phyloP scores from a whole-genome alignment of 2,329 filamentous ascomycete genomes.

The Paracamarosporium sp. region DNA sequence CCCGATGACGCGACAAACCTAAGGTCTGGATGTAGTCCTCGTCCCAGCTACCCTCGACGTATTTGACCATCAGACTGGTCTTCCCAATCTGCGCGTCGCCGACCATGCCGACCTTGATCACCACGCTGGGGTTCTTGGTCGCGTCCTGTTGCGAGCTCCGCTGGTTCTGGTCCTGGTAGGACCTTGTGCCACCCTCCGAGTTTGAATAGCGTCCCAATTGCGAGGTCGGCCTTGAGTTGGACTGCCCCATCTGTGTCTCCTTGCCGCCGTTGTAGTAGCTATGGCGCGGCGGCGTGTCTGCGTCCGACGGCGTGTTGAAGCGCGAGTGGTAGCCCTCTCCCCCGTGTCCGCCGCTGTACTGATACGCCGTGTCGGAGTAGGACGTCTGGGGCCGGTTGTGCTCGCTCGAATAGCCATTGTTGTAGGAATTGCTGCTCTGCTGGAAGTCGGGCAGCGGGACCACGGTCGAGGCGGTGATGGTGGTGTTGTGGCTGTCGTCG shows the following conservation, averaged over 20 bases:
- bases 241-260: slow-evolving; percentile 44
- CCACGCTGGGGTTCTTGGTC: slow-evolving; percentile 70
- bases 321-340: slow-evolving; percentile 38
- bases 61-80: slow-evolving; percentile 99
- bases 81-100: slow-evolving; percentile 99
- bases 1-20: slow-evolving; percentile 56
- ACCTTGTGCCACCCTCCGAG: slow-evolving; percentile 49
- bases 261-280: slow-evolving; percentile 41
- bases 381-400: slow-evolving; percentile 58
- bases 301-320: slow-evolving; percentile 56
- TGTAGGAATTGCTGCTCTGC: slow-evolving; percentile 26
- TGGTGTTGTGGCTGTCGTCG: slow-evolving; percentile 57
- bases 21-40: slow-evolving; percentile 99
- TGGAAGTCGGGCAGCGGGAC: slow-evolving; percentile 48
- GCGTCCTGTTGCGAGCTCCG: slow-evolving; percentile 50
- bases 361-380: slow-evolving; percentile 59
- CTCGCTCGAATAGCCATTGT: slow-evolving; percentile 48
- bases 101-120: slow-evolving; percentile 99
- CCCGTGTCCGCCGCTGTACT: slow-evolving; percentile 42
- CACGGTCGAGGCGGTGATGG: slow-evolving; percentile 49
- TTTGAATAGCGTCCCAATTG: slow-evolving; percentile 56
- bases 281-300: slow-evolving; percentile 51
- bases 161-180: slow-evolving; percentile 57
- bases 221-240: slow-evolving; percentile 56
- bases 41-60: slow-evolving; percentile 99